Evolutionary conservation across 176 grass and related monocot genomes (phyloP).

Genomic region (Sorghum bicolor): DNA sequence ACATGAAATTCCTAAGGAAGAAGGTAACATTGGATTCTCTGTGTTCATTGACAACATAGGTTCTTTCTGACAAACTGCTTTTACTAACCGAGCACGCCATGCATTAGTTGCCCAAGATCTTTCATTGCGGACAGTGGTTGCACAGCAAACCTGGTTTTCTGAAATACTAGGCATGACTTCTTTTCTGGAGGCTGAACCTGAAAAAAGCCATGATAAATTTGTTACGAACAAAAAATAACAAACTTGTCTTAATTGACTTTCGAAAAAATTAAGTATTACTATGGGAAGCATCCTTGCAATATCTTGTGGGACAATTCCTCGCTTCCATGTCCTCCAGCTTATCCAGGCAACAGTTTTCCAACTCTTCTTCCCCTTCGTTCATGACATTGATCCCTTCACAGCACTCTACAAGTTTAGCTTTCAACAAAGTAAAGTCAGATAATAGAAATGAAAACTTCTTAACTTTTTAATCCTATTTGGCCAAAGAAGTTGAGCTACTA

Average conservation of each 20-base stretch:
- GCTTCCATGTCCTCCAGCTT: slow-evolving; percentile 34
- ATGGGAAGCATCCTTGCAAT: slow-evolving; percentile 20
- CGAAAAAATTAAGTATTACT: slow-evolving; percentile 30
- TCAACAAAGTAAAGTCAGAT: slow-evolving; percentile 24
- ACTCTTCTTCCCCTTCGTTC: slow-evolving; percentile 39
- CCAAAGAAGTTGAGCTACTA: background rate
- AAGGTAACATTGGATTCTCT: slow-evolving; percentile 19
- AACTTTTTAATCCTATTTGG: background rate
- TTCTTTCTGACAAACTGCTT: slow-evolving; percentile 35
- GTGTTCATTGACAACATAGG: slow-evolving; percentile 26
- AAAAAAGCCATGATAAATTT: slow-evolving; percentile 8
- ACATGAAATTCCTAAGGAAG: slow-evolving; percentile 12
- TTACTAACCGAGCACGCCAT: slow-evolving; percentile 47
- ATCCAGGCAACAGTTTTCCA: slow-evolving; percentile 27
- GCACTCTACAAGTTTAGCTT: slow-evolving; percentile 40
- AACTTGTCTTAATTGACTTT: background rate
- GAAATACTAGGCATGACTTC: slow-evolving; percentile 29
- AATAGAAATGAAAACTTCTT: background rate
- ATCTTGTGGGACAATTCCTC: slow-evolving; percentile 30
- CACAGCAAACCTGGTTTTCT: slow-evolving; percentile 32
- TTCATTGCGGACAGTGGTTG: slow-evolving; percentile 29
- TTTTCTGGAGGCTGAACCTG: slow-evolving; percentile 38
- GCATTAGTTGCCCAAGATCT: slow-evolving; percentile 38
- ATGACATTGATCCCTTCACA: slow-evolving; percentile 52
- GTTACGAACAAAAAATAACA: background rate